phyloP scores from a whole-genome alignment of 1,284 basidiomycete species.

The Rhodotorula sp. region DNA sequence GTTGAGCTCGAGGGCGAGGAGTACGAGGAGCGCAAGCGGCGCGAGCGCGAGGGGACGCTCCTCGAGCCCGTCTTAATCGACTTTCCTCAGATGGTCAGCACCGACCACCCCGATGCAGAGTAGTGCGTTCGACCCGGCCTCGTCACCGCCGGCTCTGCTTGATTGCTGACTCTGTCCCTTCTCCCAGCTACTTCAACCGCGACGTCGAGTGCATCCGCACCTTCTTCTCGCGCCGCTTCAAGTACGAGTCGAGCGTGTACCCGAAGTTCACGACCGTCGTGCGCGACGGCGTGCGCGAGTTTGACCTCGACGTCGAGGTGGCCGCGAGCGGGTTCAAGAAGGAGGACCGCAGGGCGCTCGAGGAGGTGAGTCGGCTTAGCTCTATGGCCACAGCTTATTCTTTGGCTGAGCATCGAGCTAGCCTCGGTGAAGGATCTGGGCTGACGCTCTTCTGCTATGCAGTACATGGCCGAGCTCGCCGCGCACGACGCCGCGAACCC shows the following conservation, averaged over 20 bases:
- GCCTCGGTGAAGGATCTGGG: too few relatives aligned
- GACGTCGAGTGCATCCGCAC: constrained; percentile 94
- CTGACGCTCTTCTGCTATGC: neutral
- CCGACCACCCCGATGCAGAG: constrained; percentile 93
- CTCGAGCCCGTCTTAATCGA: constrained; percentile 88
- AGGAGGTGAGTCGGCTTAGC: constrained; percentile 63
- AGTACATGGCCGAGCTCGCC: constrained; percentile 40
- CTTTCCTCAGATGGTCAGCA: constrained; percentile 99
- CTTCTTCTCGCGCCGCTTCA: constrained; percentile 90
- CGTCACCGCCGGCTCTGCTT: neutral
- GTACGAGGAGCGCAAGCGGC: constrained; percentile 52
- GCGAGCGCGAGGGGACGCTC: constrained; percentile 26
- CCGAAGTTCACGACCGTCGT: constrained; percentile 65
- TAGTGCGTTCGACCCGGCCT: constrained; percentile 62
- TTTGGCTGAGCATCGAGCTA: too few relatives aligned
- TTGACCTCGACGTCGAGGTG: constrained; percentile 82
- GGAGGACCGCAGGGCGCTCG: constrained; percentile 75
- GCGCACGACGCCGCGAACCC: constrained; percentile 42
- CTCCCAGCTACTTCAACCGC: constrained; percentile 89
- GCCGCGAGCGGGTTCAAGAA: constrained; percentile 87
- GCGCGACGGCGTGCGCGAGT: constrained; percentile 50
- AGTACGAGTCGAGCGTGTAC: constrained; percentile 85
- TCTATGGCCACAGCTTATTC: too few relatives aligned
- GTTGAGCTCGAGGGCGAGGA: constrained; percentile 51
- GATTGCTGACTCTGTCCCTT: neutral